Conservation (phyloP, 768 basidiomycete genomes). For the Tricholoma terreum region DNA sequence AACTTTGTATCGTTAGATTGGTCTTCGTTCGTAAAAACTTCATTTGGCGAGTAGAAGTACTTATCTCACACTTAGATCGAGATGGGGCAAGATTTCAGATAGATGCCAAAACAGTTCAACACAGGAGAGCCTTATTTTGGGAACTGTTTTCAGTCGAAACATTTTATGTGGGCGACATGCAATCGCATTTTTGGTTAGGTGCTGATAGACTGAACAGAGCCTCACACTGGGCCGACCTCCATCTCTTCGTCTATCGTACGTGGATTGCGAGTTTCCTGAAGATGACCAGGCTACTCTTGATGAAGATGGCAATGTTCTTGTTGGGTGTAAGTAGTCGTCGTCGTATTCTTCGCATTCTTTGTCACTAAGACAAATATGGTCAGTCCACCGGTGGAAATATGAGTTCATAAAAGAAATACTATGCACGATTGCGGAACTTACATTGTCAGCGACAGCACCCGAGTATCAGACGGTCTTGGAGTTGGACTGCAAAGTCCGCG, state of each 20-base stretch:
- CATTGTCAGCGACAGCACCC: slow-evolving; percentile 56
- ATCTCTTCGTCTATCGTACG: slow-evolving; percentile 53
- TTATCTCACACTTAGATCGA: slow-evolving; percentile 47
- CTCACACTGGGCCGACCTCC: slow-evolving; percentile 60
- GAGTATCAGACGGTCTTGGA: slow-evolving; percentile 64
- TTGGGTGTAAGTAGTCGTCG: slow-evolving; percentile 46
- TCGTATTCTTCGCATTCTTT: neutral
- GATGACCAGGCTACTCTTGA: slow-evolving; percentile 50
- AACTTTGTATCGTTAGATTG: slow-evolving; percentile 38
- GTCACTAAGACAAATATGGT: neutral
- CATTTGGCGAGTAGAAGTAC: neutral
- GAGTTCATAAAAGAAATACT: slow-evolving; percentile 54
- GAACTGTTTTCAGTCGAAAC: slow-evolving; percentile 59
- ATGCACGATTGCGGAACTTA: slow-evolving; percentile 50
- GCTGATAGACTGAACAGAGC: slow-evolving; percentile 36
- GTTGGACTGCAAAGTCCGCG: slow-evolving; percentile 63
- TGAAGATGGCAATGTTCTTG: slow-evolving; percentile 43
- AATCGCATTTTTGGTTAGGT: neutral
- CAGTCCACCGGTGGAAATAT: slow-evolving; percentile 60
- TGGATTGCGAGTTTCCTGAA: slow-evolving; percentile 59
- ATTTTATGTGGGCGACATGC: slow-evolving; percentile 36
- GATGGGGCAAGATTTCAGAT: slow-evolving; percentile 69
- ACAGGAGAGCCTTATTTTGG: slow-evolving; percentile 67
- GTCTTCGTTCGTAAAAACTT: slow-evolving; percentile 45
- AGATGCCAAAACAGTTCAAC: slow-evolving; percentile 55